Base-by-base conservation (phyloP, 495 filamentous ascomycete species). In the Schizothecium vesticola region DNA sequence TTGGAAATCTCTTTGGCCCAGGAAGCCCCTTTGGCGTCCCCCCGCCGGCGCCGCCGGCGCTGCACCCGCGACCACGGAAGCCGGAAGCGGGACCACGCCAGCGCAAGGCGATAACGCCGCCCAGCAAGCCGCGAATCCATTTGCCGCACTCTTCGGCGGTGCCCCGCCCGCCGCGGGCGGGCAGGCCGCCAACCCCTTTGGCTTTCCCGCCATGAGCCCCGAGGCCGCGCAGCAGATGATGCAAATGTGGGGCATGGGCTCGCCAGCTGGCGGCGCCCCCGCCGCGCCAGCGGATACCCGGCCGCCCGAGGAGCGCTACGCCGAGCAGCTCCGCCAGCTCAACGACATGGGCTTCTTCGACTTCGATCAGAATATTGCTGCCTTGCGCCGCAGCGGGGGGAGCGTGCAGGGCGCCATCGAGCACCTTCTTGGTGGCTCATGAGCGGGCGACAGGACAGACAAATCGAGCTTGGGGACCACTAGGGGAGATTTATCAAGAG, bases 331-430 rank as follows among this genome's bases (percentile, higher is more conserved):
- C 60, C 84, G 92, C 59, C 94, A 97, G 76, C 80, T 99, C 70
- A 98, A 99, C 76, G 95, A 98, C 64, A 99, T 99, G 96, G 96
- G 96, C 5, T 98, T 99, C 78, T 96, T 88, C 75, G 95, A 99
- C 71, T 98, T 98, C 74, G 94, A 98, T 65, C 78, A 90, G 74
- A 99, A 99, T 70, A 87, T 99, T 51, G 87, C 89, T 71, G 96
- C 96, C 21, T 80, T 99, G 77, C 87, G 95, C 79, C 85, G 93
- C 70, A 88, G 91, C 66, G 96, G 96, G 0, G 96, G 96, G 8
- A 97, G 92, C 76, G 95, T 98, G 68, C 92, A 98, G 76, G 96
- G 94, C 3, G 96, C 96, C 13, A 88, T 98, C 63, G 93, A 98
- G 78, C 89, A 93, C 68, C 73, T 93, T 57, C 76, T 93, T 57